phyloP scores from a whole-genome alignment of 2,329 filamentous ascomycete species.

The Monosporascus sp. region DNA sequence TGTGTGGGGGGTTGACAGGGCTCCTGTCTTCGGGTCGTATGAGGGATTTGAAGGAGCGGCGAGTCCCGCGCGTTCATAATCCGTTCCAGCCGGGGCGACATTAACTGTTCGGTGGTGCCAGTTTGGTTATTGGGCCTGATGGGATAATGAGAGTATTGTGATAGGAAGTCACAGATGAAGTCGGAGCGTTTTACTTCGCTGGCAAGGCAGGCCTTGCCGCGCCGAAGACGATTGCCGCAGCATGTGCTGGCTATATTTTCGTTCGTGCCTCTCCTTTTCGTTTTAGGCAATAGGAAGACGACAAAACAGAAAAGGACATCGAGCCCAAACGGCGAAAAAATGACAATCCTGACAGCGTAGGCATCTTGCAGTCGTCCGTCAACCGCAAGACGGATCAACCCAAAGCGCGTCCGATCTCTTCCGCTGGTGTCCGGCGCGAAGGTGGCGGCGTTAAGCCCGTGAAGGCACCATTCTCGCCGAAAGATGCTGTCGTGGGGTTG shows the following conservation, averaged over 20 bases:
- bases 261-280: too few species aligned
- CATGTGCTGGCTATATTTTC: too few species aligned
- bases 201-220: background rate
- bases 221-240: background rate
- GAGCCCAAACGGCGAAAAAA: background rate
- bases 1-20: too few species aligned
- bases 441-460: slow-evolving; percentile 47
- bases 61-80: too few species aligned
- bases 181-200: background rate
- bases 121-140: background rate
- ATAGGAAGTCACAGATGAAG: background rate
- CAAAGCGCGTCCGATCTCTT: slow-evolving; percentile 49
- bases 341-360: too few species aligned
- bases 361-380: background rate
- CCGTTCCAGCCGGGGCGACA: too few species aligned
- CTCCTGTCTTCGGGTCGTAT: too few species aligned
- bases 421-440: slow-evolving; percentile 33
- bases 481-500: slow-evolving; percentile 38
- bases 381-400: slow-evolving; percentile 34
- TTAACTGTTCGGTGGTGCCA: background rate
- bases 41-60: too few species aligned
- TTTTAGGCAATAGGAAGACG: too few species aligned
- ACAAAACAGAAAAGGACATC: background rate
- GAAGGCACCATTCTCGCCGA: slow-evolving; percentile 39
- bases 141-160: too few species aligned